A percentile compares a stretch with the other conserved stretches of the same genome.
Evolutionary conservation across 805 yeast genomes (phyloP).

Genomic region (Grigorovia humatica): DNA sequence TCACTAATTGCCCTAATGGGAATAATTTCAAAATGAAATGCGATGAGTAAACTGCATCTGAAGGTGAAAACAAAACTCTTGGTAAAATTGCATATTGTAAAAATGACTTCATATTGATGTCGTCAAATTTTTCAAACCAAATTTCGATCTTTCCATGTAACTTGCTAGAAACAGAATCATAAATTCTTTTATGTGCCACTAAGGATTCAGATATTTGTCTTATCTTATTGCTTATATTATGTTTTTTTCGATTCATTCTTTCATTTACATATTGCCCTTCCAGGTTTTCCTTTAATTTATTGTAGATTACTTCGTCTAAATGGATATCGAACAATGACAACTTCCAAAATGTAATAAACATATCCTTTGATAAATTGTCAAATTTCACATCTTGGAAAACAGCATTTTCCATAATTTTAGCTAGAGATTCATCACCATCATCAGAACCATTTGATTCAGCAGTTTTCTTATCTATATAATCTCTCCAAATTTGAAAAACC

Average conservation of each 20-base stretch:
- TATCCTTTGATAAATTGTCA: conserved; percentile 26
- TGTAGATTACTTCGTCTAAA: conserved; percentile 42
- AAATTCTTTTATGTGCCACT: conserved; percentile 15
- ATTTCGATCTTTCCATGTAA: conserved; percentile 5
- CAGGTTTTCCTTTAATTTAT: conserved; percentile 27
- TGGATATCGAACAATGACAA: conserved; percentile 61
- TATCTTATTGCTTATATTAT: conserved; percentile 7
- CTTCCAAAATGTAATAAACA: conserved; percentile 65
- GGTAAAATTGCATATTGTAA: conserved; percentile 65
- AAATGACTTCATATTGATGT: conserved; percentile 29
- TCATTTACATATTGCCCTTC: conserved; percentile 9
- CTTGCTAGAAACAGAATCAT: conserved; percentile 5
- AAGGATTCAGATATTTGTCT: conserved; percentile 13
- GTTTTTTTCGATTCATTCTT: conserved; percentile 13
- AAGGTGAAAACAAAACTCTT: conserved; percentile 64
- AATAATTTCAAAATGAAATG: conserved; percentile 49
- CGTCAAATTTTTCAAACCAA: conserved; percentile 12
- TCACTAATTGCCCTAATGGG: conserved; percentile 31
- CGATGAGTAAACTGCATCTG: conserved; percentile 67
- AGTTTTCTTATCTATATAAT: conserved; percentile 25
- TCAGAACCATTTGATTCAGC: conserved; percentile 8
- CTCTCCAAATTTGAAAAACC: conserved; percentile 76
- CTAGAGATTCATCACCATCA: conserved; percentile 4
- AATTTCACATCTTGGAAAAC: conserved; percentile 18
- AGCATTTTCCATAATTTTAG: conserved; percentile 8